These are phyloP conservation scores for Ganoderma lingzhi DNA, from an alignment of 1,284 basidiomycete species.

Conservation along the genomic window DNA sequence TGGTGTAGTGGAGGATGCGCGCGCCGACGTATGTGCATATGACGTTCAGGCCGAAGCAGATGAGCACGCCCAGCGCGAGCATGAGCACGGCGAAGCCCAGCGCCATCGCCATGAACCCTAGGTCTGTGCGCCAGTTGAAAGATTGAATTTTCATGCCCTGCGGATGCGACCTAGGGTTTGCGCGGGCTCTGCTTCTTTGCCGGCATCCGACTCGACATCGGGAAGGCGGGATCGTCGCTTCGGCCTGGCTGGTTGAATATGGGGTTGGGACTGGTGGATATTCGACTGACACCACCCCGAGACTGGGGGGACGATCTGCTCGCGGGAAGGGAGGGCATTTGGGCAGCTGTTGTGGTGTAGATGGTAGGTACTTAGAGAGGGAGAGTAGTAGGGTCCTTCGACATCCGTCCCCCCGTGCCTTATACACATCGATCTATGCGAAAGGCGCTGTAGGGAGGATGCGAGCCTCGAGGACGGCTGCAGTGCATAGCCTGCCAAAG, in stretches of 20 bases:
- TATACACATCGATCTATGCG: neutral
- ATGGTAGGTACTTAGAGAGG: neutral
- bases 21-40: neutral
- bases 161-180: neutral
- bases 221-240: no score
- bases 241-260: neutral
- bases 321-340: neutral
- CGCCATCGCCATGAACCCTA: neutral
- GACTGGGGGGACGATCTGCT: neutral
- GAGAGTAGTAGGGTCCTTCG: neutral
- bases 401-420: neutral
- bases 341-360: neutral
- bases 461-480: neutral
- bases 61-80: constrained; percentile 1
- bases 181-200: neutral
- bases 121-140: neutral
- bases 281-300: neutral
- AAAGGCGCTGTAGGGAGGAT: neutral
- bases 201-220: neutral
- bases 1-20: constrained; percentile 9
- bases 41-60: constrained; percentile 13
- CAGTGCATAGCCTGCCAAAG: neutral
- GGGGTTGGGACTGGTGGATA: neutral
- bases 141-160: neutral
- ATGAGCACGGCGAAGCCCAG: neutral